A percentile compares a stretch with the other conserved stretches of the same genome.
Evolutionary conservation across 2,329 filamentous ascomycete genomes (phyloP).

Genomic region (Pseudogymnoascus sp.): DNA sequence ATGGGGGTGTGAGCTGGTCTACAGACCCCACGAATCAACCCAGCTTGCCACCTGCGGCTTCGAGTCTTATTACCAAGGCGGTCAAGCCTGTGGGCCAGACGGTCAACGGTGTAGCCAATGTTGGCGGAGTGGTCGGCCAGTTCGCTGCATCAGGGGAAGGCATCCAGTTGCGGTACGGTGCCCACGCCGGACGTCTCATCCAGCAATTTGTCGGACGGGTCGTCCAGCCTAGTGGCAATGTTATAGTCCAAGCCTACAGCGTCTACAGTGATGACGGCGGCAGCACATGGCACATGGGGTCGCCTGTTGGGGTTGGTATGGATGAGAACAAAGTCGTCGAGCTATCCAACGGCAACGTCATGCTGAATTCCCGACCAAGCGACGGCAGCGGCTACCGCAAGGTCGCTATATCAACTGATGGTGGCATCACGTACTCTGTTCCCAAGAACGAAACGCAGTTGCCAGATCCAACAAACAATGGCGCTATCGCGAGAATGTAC

Average conservation of each 20-base stretch:
- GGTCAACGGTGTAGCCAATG: not conserved
- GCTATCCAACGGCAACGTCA: not conserved
- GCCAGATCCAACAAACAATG: not conserved
- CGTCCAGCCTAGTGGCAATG: not conserved
- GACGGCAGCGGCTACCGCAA: not conserved
- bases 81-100: not conserved
- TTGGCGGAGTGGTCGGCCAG: not conserved
- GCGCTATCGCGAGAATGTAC: not conserved
- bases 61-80: not conserved
- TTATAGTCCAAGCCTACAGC: not conserved
- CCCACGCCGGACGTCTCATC: not conserved
- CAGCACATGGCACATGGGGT: not conserved
- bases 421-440: not conserved
- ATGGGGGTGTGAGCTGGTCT: not conserved
- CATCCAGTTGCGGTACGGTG: not conserved
- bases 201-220: not conserved
- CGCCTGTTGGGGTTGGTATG: not conserved
- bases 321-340: constrained; percentile 4
- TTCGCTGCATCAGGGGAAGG: not conserved
- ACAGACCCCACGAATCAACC: not conserved
- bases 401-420: not conserved
- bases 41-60: not conserved
- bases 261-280: not conserved
- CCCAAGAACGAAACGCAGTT: not conserved
- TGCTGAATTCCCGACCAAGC: not conserved